These are phyloP conservation scores for Ormosia semicastrata DNA, from an alignment of 306 rosid species.

Conservation along the genomic window DNA sequence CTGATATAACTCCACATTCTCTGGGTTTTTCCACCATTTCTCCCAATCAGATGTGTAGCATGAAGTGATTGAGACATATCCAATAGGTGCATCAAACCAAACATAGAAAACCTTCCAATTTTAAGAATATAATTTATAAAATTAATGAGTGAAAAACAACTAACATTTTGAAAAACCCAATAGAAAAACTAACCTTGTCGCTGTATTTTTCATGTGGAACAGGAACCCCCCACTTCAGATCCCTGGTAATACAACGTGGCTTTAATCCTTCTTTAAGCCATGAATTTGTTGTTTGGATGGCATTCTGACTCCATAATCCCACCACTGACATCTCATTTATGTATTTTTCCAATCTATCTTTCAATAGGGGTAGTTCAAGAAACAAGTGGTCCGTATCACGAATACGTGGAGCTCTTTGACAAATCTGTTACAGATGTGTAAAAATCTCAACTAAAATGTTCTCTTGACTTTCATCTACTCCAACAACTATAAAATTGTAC, in stretches of 20 bases:
- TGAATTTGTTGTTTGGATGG: constrained; percentile 80
- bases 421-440: constrained; percentile 52
- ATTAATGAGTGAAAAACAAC: neutral
- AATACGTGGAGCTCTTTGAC: constrained; percentile 69
- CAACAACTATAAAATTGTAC: constrained; percentile 5
- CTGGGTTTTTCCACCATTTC: constrained; percentile 98
- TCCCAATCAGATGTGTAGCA: constrained; percentile 94
- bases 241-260: constrained; percentile 88
- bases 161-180: neutral
- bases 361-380: constrained; percentile 85
- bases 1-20: constrained; percentile 89
- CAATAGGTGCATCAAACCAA: constrained; percentile 99
- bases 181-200: constrained; percentile 68
- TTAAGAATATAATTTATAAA: neutral
- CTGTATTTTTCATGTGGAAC: constrained; percentile 88
- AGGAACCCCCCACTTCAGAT: constrained; percentile 99
- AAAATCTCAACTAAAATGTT: constrained; percentile 3
- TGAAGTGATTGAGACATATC: constrained; percentile 87
- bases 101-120: constrained; percentile 84
- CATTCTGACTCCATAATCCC: constrained; percentile 96
- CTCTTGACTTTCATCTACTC: constrained; percentile 7
- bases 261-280: constrained; percentile 90
- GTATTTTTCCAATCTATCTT: constrained; percentile 67
- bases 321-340: constrained; percentile 71
- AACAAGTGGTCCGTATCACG: constrained; percentile 90